Conservation (phyloP, 2,329 filamentous ascomycete genomes). For the Ophiostoma angusticollis region DNA sequence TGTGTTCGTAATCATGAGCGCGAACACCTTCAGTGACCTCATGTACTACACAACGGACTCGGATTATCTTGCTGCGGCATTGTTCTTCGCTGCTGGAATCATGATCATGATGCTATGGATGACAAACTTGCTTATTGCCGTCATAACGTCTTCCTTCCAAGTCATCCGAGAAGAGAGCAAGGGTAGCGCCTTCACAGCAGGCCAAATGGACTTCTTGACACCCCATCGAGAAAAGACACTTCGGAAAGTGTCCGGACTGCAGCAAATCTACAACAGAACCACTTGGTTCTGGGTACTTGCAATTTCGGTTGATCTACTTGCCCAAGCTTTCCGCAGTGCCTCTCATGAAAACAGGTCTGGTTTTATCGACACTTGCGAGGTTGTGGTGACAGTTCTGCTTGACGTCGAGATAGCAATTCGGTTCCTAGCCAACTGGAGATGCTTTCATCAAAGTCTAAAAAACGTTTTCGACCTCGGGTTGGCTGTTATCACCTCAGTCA, state of each 20-base stretch:
- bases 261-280: slow-evolving; percentile 62
- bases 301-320: slow-evolving; percentile 69
- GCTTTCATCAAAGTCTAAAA: slow-evolving; percentile 58
- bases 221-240: slow-evolving; percentile 25
- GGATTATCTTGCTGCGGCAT: slow-evolving; percentile 73
- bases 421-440: slow-evolving; percentile 65
- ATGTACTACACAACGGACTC: slow-evolving; percentile 90
- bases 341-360: slow-evolving; percentile 51
- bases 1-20: slow-evolving; percentile 96
- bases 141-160: slow-evolving; percentile 97
- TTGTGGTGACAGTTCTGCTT: slow-evolving; percentile 63
- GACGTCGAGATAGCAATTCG: slow-evolving; percentile 73
- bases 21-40: slow-evolving; percentile 89
- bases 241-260: slow-evolving; percentile 38
- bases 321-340: slow-evolving; percentile 65
- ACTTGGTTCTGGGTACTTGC: slow-evolving; percentile 65
- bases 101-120: slow-evolving; percentile 94
- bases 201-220: slow-evolving; percentile 38
- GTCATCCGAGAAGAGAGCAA: slow-evolving; percentile 95
- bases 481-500: slow-evolving; percentile 69
- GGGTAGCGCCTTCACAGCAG: slow-evolving; percentile 78
- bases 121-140: slow-evolving; percentile 85
- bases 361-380: slow-evolving; percentile 62
- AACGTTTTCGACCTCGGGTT: slow-evolving; percentile 75
- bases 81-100: slow-evolving; percentile 64